Evolutionary conservation across 2,329 filamentous ascomycete species (phyloP).

Genomic region (Aspergillus oerlinghausenensis): DNA sequence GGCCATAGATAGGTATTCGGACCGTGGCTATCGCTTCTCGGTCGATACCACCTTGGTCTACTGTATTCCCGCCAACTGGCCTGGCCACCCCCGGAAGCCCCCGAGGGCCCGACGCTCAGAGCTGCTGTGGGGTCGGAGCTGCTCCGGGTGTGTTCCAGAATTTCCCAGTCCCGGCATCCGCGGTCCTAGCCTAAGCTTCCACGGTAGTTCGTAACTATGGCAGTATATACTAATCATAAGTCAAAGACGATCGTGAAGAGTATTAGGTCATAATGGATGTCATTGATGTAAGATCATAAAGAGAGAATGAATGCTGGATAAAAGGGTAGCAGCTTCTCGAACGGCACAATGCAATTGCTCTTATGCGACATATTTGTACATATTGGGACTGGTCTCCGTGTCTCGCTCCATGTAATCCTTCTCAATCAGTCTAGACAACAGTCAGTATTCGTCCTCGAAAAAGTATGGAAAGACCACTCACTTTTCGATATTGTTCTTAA

Average conservation of each 20-base stretch:
- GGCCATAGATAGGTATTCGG: too few relatives aligned
- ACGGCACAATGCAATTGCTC: background rate
- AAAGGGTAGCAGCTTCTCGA: too few relatives aligned
- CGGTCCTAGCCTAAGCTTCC: background rate
- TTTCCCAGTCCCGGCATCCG: conserved; percentile 1
- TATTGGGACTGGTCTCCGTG: conserved; percentile 48
- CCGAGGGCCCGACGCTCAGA: background rate
- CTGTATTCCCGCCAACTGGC: too few relatives aligned
- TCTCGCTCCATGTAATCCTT: conserved; percentile 89
- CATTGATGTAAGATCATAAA: background rate
- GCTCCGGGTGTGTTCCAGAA: conserved; percentile 8
- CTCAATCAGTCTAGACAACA: conserved; percentile 67
- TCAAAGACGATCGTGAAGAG: too few relatives aligned
- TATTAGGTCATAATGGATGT: background rate
- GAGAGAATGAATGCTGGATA: background rate
- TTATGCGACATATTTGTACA: conserved; percentile 67
- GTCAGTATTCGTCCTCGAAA: background rate
- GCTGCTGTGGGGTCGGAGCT: conserved; percentile 10
- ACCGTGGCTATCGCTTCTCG: conserved; percentile 2
- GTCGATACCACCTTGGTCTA: conserved; percentile 1
- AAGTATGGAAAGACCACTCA: conserved; percentile 43
- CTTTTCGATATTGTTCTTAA: conserved; percentile 97
- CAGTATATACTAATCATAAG: too few relatives aligned
- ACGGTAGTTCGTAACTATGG: too few relatives aligned
- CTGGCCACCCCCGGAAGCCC: too few relatives aligned